A percentile compares a stretch with the other conserved stretches of the same genome.
These are phyloP conservation scores for Lactuca sativa DNA, from an alignment of 129 eudicot genomes.

Conservation along the genomic window DNA sequence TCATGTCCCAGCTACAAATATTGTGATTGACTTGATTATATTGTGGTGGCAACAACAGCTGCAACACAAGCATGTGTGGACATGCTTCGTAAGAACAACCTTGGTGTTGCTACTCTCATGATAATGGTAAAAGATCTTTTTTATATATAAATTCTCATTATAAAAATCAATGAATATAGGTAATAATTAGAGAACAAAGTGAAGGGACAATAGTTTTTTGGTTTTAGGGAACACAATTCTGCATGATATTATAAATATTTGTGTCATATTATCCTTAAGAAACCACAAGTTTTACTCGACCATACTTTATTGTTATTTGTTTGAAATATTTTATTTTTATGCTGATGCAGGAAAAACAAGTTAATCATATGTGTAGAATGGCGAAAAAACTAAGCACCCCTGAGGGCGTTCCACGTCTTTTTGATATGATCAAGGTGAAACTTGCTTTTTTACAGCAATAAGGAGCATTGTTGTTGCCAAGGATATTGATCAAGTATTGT, in stretches of 20 bases:
- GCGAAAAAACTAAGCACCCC: slow-evolving; percentile 68
- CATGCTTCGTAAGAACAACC: slow-evolving; percentile 73
- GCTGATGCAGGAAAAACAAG: slow-evolving; percentile 78
- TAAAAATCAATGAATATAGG: background rate
- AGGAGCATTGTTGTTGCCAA: background rate
- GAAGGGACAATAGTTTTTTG: too few relatives aligned
- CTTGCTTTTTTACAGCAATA: too few relatives aligned
- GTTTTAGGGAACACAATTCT: too few relatives aligned
- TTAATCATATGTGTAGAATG: slow-evolving; percentile 42
- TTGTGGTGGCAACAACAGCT: slow-evolving; percentile 89
- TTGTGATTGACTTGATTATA: slow-evolving; percentile 84
- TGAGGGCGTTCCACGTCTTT: slow-evolving; percentile 83
- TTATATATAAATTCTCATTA: background rate
- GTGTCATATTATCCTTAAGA: too few relatives aligned
- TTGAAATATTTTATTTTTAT: background rate
- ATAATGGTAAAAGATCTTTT: slow-evolving; percentile 57
- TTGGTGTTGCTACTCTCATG: slow-evolving; percentile 98
- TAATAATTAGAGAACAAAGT: too few relatives aligned
- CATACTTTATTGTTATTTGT: background rate
- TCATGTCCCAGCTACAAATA: too few relatives aligned
- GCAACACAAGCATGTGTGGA: slow-evolving; percentile 95
- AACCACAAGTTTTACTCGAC: background rate
- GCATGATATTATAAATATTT: too few relatives aligned
- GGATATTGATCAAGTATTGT: background rate
- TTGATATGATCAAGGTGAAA: slow-evolving; percentile 33